These are phyloP conservation scores for Penicillium dipodomyicola DNA, from an alignment of 495 filamentous ascomycete species.

Conservation along the genomic window DNA sequence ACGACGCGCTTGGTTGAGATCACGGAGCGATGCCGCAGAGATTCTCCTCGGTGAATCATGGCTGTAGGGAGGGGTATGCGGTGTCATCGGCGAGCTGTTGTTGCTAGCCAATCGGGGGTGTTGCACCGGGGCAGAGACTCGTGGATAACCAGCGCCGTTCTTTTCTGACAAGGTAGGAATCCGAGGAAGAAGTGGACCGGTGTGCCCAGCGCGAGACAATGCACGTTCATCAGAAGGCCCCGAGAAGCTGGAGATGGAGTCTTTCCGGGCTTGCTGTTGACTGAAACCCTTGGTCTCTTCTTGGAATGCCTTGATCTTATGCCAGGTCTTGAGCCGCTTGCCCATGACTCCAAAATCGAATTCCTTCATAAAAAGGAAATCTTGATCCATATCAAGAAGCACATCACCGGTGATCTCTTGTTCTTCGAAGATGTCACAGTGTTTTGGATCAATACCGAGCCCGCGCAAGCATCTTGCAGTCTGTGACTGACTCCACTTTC, in stretches of 20 bases:
- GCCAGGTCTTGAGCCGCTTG: constrained; percentile 86
- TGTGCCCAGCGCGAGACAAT: constrained; percentile 36
- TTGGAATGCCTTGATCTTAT: constrained; percentile 85
- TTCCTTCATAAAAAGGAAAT: constrained; percentile 88
- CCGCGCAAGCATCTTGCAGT: constrained; percentile 85
- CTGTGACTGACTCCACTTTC: constrained; percentile 69
- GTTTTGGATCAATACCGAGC: constrained; percentile 72
- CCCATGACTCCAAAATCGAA: constrained; percentile 93
- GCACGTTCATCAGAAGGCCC: constrained; percentile 41
- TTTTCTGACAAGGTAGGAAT: constrained; percentile 57
- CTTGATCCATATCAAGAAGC: constrained; percentile 89
- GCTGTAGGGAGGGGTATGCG: constrained; percentile 36
- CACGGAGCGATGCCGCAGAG: constrained; percentile 81
- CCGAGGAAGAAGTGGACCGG: constrained; percentile 55
- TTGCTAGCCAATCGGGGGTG: constrained; percentile 39
- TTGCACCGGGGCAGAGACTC: constrained; percentile 31
- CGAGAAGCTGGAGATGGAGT: constrained; percentile 34
- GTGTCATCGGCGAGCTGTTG: constrained; percentile 34
- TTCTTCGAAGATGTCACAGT: constrained; percentile 91
- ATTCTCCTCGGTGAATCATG: constrained; percentile 59
- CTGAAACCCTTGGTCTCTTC: constrained; percentile 64
- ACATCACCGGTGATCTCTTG: constrained; percentile 97
- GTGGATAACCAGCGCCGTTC: constrained; percentile 25
- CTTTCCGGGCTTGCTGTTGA: constrained; percentile 23
- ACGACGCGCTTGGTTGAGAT: constrained; percentile 79